Evolutionary conservation across 164 flowering plant species (phyloP).

Genomic region (Vitis rupestris): DNA sequence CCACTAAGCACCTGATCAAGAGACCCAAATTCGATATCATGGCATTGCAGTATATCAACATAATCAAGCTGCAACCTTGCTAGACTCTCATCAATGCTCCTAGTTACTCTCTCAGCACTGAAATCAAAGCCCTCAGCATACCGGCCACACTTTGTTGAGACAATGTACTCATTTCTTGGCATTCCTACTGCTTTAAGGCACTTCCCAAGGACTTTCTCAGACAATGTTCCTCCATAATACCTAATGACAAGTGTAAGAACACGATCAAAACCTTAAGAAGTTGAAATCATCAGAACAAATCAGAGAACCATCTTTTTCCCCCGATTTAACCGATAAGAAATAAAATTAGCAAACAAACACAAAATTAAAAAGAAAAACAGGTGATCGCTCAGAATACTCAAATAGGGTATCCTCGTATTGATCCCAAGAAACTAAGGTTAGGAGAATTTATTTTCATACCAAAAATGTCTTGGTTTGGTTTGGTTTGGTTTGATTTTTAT

Average conservation of each 20-base stretch:
- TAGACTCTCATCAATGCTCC: constrained; percentile 92
- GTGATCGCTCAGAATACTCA: no score
- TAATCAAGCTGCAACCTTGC: constrained; percentile 85
- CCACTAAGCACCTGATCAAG: constrained; percentile 74
- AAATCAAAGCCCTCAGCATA: constrained; percentile 89
- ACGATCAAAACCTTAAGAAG: background rate
- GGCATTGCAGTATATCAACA: constrained; percentile 94
- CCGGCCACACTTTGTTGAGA: constrained; percentile 92
- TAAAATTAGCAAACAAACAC: background rate
- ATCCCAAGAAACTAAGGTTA: no score
- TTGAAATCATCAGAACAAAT: background rate
- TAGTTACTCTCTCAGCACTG: constrained; percentile 88
- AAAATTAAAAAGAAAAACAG: background rate
- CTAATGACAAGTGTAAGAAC: constrained; percentile 28
- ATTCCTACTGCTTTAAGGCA: constrained; percentile 63
- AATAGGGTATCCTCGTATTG: no score
- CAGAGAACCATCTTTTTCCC: background rate
- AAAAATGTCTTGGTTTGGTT: no score
- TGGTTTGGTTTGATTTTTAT: no score
- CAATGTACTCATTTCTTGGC: constrained; percentile 70
- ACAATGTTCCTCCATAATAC: constrained; percentile 86
- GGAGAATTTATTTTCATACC: no score
- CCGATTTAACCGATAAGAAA: background rate
- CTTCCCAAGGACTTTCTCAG: constrained; percentile 83
- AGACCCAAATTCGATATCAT: constrained; percentile 91